Percentiles rank a stretch among this genome's conserved stretches.
phyloP scores from a whole-genome alignment of 345 rosid genomes.

The Brassica rapa region DNA sequence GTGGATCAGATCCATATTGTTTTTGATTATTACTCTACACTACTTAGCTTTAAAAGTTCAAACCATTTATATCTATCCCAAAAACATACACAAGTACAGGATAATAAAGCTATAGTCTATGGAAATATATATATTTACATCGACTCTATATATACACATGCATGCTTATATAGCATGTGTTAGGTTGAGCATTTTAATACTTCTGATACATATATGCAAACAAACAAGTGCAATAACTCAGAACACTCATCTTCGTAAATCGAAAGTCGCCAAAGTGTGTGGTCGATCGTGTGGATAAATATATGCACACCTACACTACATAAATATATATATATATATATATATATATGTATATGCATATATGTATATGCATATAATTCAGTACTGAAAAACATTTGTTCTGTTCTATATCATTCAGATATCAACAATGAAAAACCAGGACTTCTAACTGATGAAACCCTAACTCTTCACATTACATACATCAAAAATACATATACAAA shows the following conservation, averaged over 20 bases:
- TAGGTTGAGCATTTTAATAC: neutral
- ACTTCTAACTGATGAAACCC: constrained; percentile 32
- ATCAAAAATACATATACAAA: neutral
- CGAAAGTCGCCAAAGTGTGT: neutral
- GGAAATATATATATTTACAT: neutral
- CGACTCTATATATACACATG: neutral
- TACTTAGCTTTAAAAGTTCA: neutral
- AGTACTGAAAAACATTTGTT: neutral
- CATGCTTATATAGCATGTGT: neutral
- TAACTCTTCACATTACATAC: neutral
- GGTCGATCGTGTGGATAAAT: neutral
- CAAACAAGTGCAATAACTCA: constrained; percentile 1
- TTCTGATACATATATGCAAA: neutral
- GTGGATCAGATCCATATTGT: neutral
- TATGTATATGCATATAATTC: neutral
- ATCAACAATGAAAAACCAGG: constrained; percentile 17
- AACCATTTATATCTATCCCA: neutral
- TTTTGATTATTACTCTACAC: neutral
- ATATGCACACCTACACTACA: neutral
- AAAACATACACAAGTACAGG: neutral
- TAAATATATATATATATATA: neutral
- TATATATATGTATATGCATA: neutral
- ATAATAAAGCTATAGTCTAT: neutral
- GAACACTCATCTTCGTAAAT: constrained; percentile 2
- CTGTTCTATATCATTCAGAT: neutral